Conservation (phyloP, 768 basidiomycete genomes). For the Serendipita vermifera region DNA sequence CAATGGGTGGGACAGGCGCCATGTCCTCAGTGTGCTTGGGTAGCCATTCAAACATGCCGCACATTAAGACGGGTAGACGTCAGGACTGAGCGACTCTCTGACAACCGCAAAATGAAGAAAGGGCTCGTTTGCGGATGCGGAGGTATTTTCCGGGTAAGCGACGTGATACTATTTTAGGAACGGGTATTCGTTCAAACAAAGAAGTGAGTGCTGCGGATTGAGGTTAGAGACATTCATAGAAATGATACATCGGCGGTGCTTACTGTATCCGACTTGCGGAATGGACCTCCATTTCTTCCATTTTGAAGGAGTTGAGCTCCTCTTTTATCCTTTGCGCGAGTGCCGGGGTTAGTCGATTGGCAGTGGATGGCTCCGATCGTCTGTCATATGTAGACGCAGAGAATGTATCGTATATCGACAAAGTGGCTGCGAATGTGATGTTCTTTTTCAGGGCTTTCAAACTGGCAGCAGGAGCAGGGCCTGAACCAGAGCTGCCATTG, state of each 20-base stretch:
- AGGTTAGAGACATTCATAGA: not conserved
- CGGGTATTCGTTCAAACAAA: slow-evolving; percentile 42
- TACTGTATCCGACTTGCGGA: slow-evolving; percentile 83
- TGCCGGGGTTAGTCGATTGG: slow-evolving; percentile 88
- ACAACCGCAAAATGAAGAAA: too few relatives aligned
- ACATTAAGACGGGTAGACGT: too few relatives aligned
- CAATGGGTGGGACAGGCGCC: too few relatives aligned
- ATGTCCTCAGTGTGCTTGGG: too few relatives aligned
- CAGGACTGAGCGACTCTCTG: too few relatives aligned
- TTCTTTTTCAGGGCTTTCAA: slow-evolving; percentile 54
- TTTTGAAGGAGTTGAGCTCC: slow-evolving; percentile 95
- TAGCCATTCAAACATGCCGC: too few relatives aligned
- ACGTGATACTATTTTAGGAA: too few relatives aligned
- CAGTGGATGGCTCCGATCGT: slow-evolving; percentile 90
- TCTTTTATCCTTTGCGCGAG: slow-evolving; percentile 96
- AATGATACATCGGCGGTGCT: slow-evolving; percentile 24
- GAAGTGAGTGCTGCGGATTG: slow-evolving; percentile 57
- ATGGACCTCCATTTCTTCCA: slow-evolving; percentile 99
- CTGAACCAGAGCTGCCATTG: not conserved
- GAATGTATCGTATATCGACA: slow-evolving; percentile 97
- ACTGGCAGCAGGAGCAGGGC: not conserved
- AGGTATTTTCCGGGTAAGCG: too few relatives aligned
- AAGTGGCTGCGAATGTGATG: slow-evolving; percentile 77
- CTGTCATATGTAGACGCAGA: slow-evolving; percentile 82
- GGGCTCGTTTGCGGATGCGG: too few relatives aligned